Evolutionary conservation across 2,329 filamentous ascomycete species (phyloP).

Genomic region (Neonectria faginata): DNA sequence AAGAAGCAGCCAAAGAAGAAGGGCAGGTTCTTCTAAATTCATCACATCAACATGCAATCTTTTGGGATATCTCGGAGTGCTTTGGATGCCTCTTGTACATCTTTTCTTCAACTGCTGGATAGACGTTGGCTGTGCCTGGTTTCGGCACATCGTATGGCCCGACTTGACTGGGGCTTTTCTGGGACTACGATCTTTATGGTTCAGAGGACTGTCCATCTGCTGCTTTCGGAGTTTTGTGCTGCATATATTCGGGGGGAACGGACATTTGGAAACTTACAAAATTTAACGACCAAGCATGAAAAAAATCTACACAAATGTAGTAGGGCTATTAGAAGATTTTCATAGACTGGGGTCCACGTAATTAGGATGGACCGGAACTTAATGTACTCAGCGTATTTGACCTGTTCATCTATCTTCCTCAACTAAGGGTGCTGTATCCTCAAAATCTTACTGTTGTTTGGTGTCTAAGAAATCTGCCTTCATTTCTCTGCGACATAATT

Average conservation of each 20-base stretch:
- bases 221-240: slow-evolving; percentile 6
- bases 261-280: slow-evolving; percentile 29
- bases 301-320: slow-evolving; percentile 45
- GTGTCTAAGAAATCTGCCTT: background rate
- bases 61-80: slow-evolving; percentile 18
- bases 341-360: slow-evolving; percentile 42
- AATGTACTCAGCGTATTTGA: slow-evolving; percentile 33
- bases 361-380: slow-evolving; percentile 37
- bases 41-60: slow-evolving; percentile 12
- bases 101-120: slow-evolving; percentile 16
- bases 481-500: too few species aligned
- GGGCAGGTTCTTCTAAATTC: slow-evolving; percentile 54
- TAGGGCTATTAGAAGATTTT: slow-evolving; percentile 38
- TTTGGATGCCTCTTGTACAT: slow-evolving; percentile 28
- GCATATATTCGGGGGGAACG: slow-evolving; percentile 26
- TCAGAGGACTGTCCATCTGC: background rate
- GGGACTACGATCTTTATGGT: slow-evolving; percentile 6
- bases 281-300: slow-evolving; percentile 47
- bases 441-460: too few species aligned
- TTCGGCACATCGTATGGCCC: slow-evolving; percentile 9
- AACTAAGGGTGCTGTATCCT: background rate
- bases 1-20: slow-evolving; percentile 54
- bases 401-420: slow-evolving; percentile 14
- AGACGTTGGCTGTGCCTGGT: slow-evolving; percentile 19
- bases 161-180: background rate